Percentiles rank a stretch among this genome's conserved stretches.
Conservation (phyloP, 2,329 filamentous ascomycete species). For the Penicillium sp. region DNA sequence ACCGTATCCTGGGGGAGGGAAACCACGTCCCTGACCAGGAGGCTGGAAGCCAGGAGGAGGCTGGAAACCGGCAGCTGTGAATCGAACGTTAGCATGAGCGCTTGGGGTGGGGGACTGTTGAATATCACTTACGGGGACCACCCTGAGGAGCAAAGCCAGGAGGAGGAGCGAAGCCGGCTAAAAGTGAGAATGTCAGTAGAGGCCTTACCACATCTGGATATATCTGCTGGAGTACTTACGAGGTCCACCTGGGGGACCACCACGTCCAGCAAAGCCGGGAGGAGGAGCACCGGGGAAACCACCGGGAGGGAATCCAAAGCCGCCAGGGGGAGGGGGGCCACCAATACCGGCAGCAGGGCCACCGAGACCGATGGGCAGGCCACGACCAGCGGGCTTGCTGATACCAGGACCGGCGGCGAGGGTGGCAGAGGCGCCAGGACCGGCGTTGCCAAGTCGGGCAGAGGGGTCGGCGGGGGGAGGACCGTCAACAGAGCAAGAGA, state of each 20-base stretch:
- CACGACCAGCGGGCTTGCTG: conserved; percentile 85
- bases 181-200: conserved; percentile 13
- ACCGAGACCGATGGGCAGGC: conserved; percentile 77
- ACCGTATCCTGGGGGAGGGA: conserved; percentile 54
- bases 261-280: conserved; percentile 54
- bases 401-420: conserved; percentile 85
- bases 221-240: conserved; percentile 47
- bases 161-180: conserved; percentile 51
- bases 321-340: conserved; percentile 67
- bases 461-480: conserved; percentile 93
- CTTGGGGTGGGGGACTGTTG: conserved; percentile 12
- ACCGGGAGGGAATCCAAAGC: conserved; percentile 54
- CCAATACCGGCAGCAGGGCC: conserved; percentile 89
- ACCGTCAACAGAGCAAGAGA: conserved; percentile 92
- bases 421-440: conserved; percentile 66
- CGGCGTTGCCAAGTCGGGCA: conserved; percentile 78
- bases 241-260: conserved; percentile 53
- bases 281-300: conserved; percentile 56
- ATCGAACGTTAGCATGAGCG: conserved; percentile 38
- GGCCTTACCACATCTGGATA: conserved; percentile 9
- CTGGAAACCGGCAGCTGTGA: conserved; percentile 54
- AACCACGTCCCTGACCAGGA: conserved; percentile 56
- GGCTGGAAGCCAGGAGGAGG: conserved; percentile 76
- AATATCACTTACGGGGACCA: conserved; percentile 46
- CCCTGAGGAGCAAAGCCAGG: conserved; percentile 50